Percentiles rank a stretch among this genome's conserved stretches.
Conservation (phyloP, 2,329 filamentous ascomycete species). For the Cladophialophora exuberans region DNA sequence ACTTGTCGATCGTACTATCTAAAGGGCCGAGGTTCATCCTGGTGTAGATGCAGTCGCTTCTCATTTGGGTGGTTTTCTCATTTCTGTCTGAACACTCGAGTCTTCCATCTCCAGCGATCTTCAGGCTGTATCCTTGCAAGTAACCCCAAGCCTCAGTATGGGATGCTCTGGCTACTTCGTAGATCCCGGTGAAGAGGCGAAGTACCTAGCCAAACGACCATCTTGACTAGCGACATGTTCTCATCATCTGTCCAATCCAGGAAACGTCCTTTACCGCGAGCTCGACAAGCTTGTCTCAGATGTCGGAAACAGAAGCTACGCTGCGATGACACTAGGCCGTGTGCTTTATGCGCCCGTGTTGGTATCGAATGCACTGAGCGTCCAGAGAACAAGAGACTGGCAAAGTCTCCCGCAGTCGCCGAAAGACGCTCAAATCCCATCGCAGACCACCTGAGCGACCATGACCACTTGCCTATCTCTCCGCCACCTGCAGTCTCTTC, state of each 20-base stretch:
- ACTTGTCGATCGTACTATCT: no score
- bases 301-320: constrained; percentile 26
- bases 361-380: constrained; percentile 25
- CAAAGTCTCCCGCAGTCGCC: background rate
- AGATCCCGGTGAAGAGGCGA: background rate
- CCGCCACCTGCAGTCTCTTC: background rate
- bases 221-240: background rate
- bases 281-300: constrained; percentile 23
- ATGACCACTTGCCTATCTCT: background rate
- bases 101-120: background rate
- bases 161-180: no score
- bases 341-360: constrained; percentile 20
- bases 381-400: background rate
- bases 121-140: no score
- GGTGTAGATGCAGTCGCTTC: no score
- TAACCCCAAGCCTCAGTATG: no score
- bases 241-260: constrained; percentile 1
- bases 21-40: background rate
- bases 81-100: background rate
- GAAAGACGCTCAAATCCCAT: background rate
- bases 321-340: constrained; percentile 25
- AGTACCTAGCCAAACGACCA: background rate
- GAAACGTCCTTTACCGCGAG: constrained; percentile 21
- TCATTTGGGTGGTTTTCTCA: background rate
- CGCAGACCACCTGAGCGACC: background rate